Evolutionary conservation across 1,284 basidiomycete species (phyloP).

Genomic region (Irpex lacteus): DNA sequence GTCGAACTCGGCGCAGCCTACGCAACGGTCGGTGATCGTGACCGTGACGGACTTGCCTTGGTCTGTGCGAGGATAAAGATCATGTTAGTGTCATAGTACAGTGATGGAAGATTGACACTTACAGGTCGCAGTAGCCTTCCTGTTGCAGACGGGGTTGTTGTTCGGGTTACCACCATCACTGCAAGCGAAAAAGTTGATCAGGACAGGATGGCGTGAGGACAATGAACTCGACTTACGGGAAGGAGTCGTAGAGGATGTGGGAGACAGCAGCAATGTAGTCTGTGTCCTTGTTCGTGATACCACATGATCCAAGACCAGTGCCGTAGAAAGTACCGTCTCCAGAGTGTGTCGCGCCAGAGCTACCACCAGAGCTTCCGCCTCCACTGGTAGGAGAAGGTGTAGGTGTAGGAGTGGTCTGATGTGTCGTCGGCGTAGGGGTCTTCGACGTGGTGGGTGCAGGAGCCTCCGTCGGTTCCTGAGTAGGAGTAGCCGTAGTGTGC

Average conservation of each 20-base stretch:
- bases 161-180: conserved; percentile 35
- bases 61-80: conserved; percentile 18
- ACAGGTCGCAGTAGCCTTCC: conserved; percentile 35
- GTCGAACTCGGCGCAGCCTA: conserved; percentile 36
- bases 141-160: conserved; percentile 45
- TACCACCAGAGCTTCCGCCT: conserved; percentile 13
- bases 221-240: conserved; percentile 45
- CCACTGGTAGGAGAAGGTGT: conserved; percentile 16
- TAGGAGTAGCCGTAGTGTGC: conserved; percentile 7
- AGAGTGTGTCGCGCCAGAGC: conserved; percentile 37
- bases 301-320: conserved; percentile 70
- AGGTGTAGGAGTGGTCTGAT: conserved; percentile 13
- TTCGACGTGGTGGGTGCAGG: conserved; percentile 16
- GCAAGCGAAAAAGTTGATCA: conserved; percentile 13
- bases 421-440: conserved; percentile 8
- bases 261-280: conserved; percentile 67
- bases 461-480: neutral
- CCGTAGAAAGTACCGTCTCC: conserved; percentile 64
- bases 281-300: conserved; percentile 49
- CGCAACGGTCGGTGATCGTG: conserved; percentile 41
- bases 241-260: conserved; percentile 53
- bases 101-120: conserved; percentile 5
- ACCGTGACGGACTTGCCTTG: conserved; percentile 35
- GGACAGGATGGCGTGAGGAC: neutral
- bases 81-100: neutral